phyloP scores from a whole-genome alignment of 352 stramenopile genomes.

The Globisporangium mamillatum region DNA sequence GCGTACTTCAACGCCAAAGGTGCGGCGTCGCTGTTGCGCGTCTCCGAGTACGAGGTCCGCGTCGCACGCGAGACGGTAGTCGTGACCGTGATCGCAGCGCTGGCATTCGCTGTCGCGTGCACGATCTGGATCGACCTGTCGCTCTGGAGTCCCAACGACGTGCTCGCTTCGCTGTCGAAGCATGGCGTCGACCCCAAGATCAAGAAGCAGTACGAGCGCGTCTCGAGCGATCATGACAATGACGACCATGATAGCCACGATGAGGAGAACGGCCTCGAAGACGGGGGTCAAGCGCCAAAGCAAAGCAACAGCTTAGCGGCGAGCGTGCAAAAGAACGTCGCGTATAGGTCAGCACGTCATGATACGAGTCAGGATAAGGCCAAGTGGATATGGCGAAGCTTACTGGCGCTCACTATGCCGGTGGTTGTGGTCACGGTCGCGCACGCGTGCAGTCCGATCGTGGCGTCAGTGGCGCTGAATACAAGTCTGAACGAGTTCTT shows the following conservation, averaged over 20 bases:
- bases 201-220: background rate
- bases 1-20: slow-evolving; percentile 37
- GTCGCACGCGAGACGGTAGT: slow-evolving; percentile 21
- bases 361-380: slow-evolving; percentile 1
- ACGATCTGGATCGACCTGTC: slow-evolving; percentile 26
- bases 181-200: background rate
- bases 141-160: slow-evolving; percentile 24
- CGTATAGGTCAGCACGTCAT: background rate
- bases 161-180: slow-evolving; percentile 5
- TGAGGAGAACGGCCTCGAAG: background rate
- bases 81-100: slow-evolving; percentile 14
- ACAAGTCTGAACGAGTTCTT: slow-evolving; percentile 42
- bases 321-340: background rate
- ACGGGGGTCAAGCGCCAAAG: background rate
- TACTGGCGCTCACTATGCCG: slow-evolving; percentile 20
- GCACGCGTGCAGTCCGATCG: slow-evolving; percentile 17
- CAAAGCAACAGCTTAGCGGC: background rate
- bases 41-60: slow-evolving; percentile 28
- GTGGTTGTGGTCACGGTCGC: slow-evolving; percentile 20
- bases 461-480: slow-evolving; percentile 39
- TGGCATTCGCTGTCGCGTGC: slow-evolving; percentile 23
- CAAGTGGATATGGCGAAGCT: slow-evolving; percentile 5
- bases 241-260: background rate
- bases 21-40: slow-evolving; percentile 23
- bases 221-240: background rate